Evolutionary conservation across 306 rosid genomes (phyloP).

Genomic region (Medicago arabica): DNA sequence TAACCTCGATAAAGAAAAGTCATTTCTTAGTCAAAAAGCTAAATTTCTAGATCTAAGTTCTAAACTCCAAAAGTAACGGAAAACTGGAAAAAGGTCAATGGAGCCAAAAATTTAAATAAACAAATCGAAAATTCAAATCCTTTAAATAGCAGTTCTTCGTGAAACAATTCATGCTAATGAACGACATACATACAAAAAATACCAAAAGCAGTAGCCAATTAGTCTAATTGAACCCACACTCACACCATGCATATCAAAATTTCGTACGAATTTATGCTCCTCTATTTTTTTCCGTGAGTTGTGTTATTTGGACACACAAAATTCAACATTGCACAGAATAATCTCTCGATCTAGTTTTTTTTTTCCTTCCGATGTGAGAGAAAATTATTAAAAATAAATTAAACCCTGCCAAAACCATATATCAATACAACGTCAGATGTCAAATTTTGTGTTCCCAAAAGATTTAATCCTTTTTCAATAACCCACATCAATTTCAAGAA

Average conservation of each 20-base stretch:
- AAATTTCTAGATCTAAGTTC: background rate
- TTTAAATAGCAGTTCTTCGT: background rate
- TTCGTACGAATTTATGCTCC: background rate
- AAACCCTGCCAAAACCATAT: too few relatives aligned
- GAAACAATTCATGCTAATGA: constrained; percentile 24
- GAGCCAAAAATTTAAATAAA: background rate
- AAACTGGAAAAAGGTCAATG: background rate
- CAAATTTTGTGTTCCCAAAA: too few relatives aligned
- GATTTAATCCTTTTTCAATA: background rate
- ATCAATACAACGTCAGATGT: too few relatives aligned
- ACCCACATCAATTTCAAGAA: background rate
- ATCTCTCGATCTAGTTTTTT: too few relatives aligned
- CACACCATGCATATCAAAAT: background rate
- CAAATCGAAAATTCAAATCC: constrained; percentile 20
- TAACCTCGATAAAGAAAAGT: constrained; percentile 7
- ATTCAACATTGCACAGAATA: too few relatives aligned
- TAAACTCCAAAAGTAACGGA: constrained; percentile 22
- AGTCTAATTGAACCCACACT: constrained; percentile 12
- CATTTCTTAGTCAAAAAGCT: background rate
- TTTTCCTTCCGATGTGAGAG: too few relatives aligned
- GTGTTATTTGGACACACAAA: too few relatives aligned
- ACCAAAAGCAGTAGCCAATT: background rate
- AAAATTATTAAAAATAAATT: too few relatives aligned
- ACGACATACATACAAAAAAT: background rate
- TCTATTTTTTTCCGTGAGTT: background rate